Evolutionary conservation across 78 protist genomes (phyloP), one percentile per base, ranked within the genome.

Genomic region (Monosiga brevicollis): DNA sequence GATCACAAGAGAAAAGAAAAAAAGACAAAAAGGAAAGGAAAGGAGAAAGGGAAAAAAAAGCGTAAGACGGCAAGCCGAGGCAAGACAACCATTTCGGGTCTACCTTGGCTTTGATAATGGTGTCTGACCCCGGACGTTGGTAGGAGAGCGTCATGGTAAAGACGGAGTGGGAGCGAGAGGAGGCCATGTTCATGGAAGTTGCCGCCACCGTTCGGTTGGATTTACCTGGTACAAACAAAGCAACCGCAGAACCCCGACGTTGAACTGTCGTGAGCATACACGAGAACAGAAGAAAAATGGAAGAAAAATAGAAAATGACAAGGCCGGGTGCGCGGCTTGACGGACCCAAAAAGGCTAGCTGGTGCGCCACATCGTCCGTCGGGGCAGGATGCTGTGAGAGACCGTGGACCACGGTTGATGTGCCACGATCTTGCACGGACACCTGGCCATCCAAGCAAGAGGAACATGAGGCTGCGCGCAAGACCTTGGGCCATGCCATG

Each of bases 151-250:
- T 49, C 24, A 78, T 2, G 38, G 43, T 35, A 15, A 78, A 78
- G 34, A 78, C 74, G 43, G 39, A 78, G 73, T 78, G 82, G 9
- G 82, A 78, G 22, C 82, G 82, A 1, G 82, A 70, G 38, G 91
- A 88, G 26, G 36, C 34, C 2, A 43, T 84, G 81, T 88, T 88
- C 87, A 88, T 84, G 35, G 23, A 0, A 20, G 91, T 88, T 34
- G 26, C 82, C 29, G 82, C 82, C 0, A 2, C 78, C 23, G 11
- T 41, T 15, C 94, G 72, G 24, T 6, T 23, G 54, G 37, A n/a
- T 1, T n/a, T 0, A 22, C 86, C 82, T 35, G 40, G 1, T 2
- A 0, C 26, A 42, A 75, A 0, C 6, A 75, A 1, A n/a, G n/a
- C n/a, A n/a, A n/a, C n/a, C n/a, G n/a, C n/a, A n/a, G n/a, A n/a